Conservation (phyloP, 257 asterid species). For the Petunia secreta region DNA sequence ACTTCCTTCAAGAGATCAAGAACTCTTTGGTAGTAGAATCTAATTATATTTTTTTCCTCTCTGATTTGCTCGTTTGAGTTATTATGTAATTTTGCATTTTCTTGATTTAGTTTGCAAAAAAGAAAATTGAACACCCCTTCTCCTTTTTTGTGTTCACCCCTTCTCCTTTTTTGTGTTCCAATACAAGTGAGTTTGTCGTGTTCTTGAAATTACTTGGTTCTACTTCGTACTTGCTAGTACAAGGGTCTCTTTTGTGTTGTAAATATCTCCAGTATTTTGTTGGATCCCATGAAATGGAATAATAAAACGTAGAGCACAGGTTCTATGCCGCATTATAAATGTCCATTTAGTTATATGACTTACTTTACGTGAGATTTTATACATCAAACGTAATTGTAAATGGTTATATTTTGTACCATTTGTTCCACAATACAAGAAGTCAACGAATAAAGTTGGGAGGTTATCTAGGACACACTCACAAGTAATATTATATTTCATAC, state of each 20-base stretch:
- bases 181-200: constrained; percentile 3
- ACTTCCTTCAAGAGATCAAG: constrained; percentile 54
- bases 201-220: constrained; percentile 9
- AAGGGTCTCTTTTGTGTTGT: constrained; percentile 5
- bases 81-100: not conserved
- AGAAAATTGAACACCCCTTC: not conserved
- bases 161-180: not conserved
- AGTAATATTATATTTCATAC: not conserved
- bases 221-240: not conserved
- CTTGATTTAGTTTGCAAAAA: not conserved
- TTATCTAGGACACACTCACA: too few relatives aligned
- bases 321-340: too few relatives aligned
- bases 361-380: too few relatives aligned
- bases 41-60: not conserved
- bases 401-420: too few relatives aligned
- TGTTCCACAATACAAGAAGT: too few relatives aligned
- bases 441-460: too few relatives aligned
- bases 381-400: too few relatives aligned
- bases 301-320: not conserved
- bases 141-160: not conserved
- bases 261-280: constrained; percentile 27
- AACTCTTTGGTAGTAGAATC: constrained; percentile 41
- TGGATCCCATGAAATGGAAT: constrained; percentile 2
- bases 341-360: too few relatives aligned
- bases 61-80: not conserved